Conservation (phyloP, 208 protist species). For the Acanthamoeba quina region DNA sequence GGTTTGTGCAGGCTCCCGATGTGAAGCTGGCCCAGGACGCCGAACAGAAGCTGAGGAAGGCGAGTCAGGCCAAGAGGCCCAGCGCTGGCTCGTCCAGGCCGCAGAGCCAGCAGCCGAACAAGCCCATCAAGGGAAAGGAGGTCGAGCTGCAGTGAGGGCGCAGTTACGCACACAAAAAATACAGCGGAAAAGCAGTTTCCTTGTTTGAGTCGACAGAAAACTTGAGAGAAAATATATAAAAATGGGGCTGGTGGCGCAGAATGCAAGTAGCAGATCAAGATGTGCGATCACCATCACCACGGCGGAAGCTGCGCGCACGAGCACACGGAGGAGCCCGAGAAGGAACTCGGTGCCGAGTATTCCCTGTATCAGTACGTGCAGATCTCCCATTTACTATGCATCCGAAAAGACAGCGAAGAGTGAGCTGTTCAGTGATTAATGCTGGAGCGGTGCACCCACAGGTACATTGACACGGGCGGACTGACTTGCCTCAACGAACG, state of each 20-base stretch:
- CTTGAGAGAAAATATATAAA: background rate
- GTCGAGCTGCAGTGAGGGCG: background rate
- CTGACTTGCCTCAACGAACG: conserved; percentile 36
- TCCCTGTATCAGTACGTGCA: conserved; percentile 7
- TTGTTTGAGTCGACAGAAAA: background rate
- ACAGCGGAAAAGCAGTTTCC: background rate
- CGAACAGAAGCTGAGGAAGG: background rate
- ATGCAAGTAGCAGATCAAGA: background rate
- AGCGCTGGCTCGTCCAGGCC: background rate
- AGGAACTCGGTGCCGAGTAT: conserved; percentile 30
- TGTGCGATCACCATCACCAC: conserved; percentile 39
- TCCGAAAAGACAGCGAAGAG: too few species aligned
- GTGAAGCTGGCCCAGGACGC: conserved; percentile 31
- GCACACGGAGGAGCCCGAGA: conserved; percentile 58
- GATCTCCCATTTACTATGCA: too few species aligned
- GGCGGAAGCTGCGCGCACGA: conserved; percentile 32
- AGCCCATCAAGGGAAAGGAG: background rate
- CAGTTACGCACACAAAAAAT: background rate
- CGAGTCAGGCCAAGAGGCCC: background rate
- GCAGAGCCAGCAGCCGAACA: background rate
- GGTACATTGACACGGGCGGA: conserved; percentile 55
- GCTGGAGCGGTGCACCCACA: background rate
- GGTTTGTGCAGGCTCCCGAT: background rate
- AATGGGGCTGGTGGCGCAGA: background rate
- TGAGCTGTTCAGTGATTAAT: background rate